phyloP scores from a whole-genome alignment of 225 moss, liverwort and hornwort genomes.

The Physcomitrellopsis africana region DNA sequence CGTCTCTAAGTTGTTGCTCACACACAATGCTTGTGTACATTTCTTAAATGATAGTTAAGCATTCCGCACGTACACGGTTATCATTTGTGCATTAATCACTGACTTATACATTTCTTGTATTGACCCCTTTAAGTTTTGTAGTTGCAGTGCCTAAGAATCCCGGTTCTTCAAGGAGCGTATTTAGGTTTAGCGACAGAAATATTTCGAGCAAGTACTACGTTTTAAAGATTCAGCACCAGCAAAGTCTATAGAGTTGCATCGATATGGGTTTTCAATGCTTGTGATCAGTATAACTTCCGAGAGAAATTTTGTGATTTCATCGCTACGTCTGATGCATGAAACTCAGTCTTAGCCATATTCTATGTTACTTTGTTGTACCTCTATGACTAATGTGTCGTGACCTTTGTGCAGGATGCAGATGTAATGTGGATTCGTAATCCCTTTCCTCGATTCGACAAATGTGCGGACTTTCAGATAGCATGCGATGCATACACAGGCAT shows the following conservation, averaged over 20 bases:
- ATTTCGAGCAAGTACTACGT: background rate
- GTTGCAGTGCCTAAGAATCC: background rate
- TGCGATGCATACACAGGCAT: constrained; percentile 82
- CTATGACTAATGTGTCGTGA: constrained; percentile 37
- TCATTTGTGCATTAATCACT: too few species aligned
- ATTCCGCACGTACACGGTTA: too few species aligned
- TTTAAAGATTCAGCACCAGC: background rate
- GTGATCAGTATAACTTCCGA: background rate
- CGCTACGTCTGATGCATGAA: too few species aligned
- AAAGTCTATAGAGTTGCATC: background rate
- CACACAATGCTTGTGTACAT: too few species aligned
- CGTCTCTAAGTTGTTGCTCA: too few species aligned
- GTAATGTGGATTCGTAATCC: constrained; percentile 98
- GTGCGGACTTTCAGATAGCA: constrained; percentile 91
- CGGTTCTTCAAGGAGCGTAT: background rate
- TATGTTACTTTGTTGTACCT: constrained; percentile 15
- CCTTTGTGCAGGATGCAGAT: constrained; percentile 85
- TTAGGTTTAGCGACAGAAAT: background rate
- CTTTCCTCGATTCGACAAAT: constrained; percentile 69
- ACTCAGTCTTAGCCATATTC: background rate
- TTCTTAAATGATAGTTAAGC: too few species aligned
- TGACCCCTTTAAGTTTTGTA: too few species aligned
- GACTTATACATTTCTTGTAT: too few species aligned
- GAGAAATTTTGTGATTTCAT: background rate
- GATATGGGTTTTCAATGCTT: background rate